A percentile compares a stretch with the other conserved stretches of the same genome.
Conservation (phyloP, 2,329 filamentous ascomycete genomes). For the Colletotrichum musae region DNA sequence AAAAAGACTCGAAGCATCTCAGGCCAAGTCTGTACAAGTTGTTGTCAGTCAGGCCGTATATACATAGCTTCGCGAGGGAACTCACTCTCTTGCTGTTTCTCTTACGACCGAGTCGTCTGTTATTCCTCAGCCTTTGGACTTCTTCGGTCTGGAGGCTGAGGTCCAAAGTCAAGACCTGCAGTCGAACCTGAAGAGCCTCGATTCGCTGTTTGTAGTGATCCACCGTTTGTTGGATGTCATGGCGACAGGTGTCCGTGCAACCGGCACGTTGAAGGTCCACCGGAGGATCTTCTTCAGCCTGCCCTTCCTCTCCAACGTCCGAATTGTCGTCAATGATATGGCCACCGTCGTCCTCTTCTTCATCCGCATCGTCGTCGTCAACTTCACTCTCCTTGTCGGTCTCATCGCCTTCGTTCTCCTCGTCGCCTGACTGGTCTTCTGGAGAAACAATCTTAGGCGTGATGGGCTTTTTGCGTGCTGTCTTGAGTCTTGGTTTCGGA, state of each 20-base stretch:
- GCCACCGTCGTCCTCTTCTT: background rate
- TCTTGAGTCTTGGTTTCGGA: background rate
- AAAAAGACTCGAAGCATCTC: conserved; percentile 1
- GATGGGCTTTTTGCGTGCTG: background rate
- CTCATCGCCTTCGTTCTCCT: background rate
- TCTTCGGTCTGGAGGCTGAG: background rate
- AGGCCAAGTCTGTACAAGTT: conserved; percentile 22
- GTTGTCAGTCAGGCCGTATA: background rate
- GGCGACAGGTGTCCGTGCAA: conserved; percentile 14
- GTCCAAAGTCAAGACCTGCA: conserved; percentile 3
- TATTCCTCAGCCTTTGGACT: background rate
- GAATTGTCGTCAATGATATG: background rate
- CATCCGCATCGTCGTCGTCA: background rate
- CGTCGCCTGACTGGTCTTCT: background rate
- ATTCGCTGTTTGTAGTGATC: background rate
- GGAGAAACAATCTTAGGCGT: conserved; percentile 1
- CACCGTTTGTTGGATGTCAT: background rate
- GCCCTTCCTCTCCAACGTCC: background rate
- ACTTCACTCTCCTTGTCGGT: background rate
- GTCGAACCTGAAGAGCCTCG: background rate
- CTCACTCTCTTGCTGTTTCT: conserved; percentile 18
- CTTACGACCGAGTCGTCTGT: background rate
- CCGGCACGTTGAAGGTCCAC: conserved; percentile 14
- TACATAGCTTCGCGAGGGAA: background rate
- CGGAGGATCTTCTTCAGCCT: background rate